Percentiles rank a stretch among this genome's conserved stretches.
Evolutionary conservation across 345 rosid species (phyloP).

Genomic region (Aurinia saxatilis): DNA sequence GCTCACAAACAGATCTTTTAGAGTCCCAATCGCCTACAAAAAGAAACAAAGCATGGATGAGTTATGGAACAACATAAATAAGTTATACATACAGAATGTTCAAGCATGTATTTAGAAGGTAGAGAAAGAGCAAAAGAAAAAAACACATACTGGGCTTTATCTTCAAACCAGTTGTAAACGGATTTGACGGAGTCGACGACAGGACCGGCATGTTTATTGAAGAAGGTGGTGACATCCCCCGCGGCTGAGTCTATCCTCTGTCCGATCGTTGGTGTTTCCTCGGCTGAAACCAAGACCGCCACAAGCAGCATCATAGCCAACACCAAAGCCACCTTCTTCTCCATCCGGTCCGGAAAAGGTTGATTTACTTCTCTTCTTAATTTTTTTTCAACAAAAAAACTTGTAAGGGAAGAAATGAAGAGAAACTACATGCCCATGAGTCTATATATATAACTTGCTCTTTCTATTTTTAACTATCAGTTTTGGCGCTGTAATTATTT

Average conservation of each 20-base stretch:
- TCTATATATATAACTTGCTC: constrained; percentile 17
- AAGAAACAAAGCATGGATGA: neutral
- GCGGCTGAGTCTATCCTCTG: constrained; percentile 19
- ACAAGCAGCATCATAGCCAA: constrained; percentile 21
- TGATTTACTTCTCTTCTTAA: neutral
- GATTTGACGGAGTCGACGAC: constrained; percentile 21
- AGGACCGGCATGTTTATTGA: constrained; percentile 20
- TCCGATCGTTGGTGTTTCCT: constrained; percentile 27
- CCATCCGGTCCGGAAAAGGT: constrained; percentile 3
- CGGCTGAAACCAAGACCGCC: constrained; percentile 8
- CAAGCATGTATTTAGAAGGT: no score
- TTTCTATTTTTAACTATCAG: constrained; percentile 16
- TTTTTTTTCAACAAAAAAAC: neutral
- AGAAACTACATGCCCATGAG: neutral
- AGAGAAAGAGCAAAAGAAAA: neutral
- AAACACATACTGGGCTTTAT: constrained; percentile 17
- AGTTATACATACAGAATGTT: neutral
- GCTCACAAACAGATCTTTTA: neutral
- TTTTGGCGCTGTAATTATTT: neutral
- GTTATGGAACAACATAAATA: neutral
- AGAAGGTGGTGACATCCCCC: constrained; percentile 6
- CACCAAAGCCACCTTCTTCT: constrained; percentile 27
- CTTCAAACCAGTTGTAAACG: constrained; percentile 15
- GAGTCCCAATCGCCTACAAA: constrained; percentile 19
- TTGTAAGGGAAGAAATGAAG: neutral